Conservation (phyloP, 345 rosid species). For the Noccaea bulbosa region DNA sequence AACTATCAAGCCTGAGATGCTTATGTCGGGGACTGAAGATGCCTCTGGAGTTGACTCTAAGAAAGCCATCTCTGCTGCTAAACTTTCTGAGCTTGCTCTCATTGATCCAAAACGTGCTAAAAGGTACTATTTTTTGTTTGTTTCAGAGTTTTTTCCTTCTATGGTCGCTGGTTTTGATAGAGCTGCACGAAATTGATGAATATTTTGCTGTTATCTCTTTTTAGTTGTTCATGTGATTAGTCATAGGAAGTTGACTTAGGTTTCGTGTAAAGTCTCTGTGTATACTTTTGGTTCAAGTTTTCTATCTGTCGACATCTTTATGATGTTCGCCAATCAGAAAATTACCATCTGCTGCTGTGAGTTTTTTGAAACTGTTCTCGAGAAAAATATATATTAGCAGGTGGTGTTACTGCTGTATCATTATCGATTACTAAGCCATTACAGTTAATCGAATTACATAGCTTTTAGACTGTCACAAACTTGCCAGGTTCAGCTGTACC, state of each 20-base stretch:
- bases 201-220: not conserved
- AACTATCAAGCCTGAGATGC: constrained; percentile 80
- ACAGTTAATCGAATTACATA: not conserved
- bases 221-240: not conserved
- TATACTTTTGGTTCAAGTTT: not conserved
- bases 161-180: not conserved
- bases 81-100: constrained; percentile 98
- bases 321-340: not conserved
- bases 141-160: not conserved
- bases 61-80: constrained; percentile 87
- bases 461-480: not conserved
- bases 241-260: not conserved
- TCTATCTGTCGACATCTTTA: not conserved
- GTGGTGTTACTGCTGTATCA: too few relatives aligned
- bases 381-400: too few relatives aligned
- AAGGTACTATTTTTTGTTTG: constrained; percentile 52
- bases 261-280: not conserved
- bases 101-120: constrained; percentile 98
- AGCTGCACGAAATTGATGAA: not conserved
- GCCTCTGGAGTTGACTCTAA: constrained; percentile 62
- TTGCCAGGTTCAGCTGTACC: not conserved
- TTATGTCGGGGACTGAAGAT: constrained; percentile 69
- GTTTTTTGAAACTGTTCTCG: too few relatives aligned
- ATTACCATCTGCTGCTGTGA: not conserved
- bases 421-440: not conserved